Base-by-base conservation (phyloP, 2,329 filamentous ascomycete genomes). In the Achaetomium macrosporum region DNA sequence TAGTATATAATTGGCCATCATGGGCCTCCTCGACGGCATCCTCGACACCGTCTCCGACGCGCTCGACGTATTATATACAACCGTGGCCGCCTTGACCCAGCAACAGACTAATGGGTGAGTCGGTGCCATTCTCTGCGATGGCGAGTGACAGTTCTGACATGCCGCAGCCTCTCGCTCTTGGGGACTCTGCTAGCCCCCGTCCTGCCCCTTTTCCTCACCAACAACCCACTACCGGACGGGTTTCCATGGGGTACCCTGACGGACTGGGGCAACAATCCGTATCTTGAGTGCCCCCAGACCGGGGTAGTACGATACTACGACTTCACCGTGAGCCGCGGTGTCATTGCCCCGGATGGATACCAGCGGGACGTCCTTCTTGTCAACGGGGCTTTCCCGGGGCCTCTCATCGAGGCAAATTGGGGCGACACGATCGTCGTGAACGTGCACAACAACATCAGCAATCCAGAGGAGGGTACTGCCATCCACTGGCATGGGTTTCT, bases 401-500 rank as follows among this genome's bases (percentile, higher is more conserved):
- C 86, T 1, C 72, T 76, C 13, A 81, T 90, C 50, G 75, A 78
- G 55, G 83, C 78, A 16, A 76, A 83, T 65, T 84, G 80, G 80
- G 81, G 81, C 37, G 81, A 84, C 61, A 77, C 69, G 25, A 75
- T 83, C 42, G 59, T 65, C 4, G 63, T 66, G 30, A 60, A 60
- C 83, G 77, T 91, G 51, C 76, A 81, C 67, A 93, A 93, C 68
- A 78, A 83, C 46, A 79, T 90, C 12, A 78, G 59, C 55, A 67
- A 64, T 1, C 70, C 42, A 57, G 73, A 62, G 62, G 83, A 66
- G 69, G 77, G 77, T 11, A 69, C 73, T 0, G 61, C 72, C 2
- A 65, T 81, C 3, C 78, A 81, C 63, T 80, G 76, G 75, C 78
- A 81, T 54, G 77, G 78, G 0, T 73, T 81, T 50, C 67, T 75